A percentile compares a stretch with the other conserved stretches of the same genome.
Conservation (phyloP, 345 rosid species). For the Rhodomyrtus tomentosa region DNA sequence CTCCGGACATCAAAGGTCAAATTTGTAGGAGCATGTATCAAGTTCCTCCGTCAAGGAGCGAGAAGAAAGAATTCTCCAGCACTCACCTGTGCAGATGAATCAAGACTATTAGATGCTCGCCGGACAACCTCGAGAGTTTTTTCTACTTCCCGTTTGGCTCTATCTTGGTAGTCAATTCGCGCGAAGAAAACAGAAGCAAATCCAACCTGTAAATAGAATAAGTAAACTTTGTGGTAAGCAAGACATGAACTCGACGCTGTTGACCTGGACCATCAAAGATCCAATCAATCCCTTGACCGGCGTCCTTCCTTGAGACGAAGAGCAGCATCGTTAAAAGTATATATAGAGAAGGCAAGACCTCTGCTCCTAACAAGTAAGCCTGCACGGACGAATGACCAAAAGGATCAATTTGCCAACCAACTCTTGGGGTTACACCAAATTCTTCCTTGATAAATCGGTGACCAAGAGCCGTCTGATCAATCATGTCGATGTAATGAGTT, state of each 20-base stretch:
- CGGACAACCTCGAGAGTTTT: constrained; percentile 93
- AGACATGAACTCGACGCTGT: not conserved
- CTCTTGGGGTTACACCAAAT: constrained; percentile 79
- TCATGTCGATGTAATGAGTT: constrained; percentile 92
- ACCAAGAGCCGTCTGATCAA: constrained; percentile 94
- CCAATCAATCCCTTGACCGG: not conserved
- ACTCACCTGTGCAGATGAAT: constrained; percentile 71
- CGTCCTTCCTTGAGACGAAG: not conserved
- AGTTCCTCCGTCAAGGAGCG: not conserved
- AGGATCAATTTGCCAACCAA: constrained; percentile 98
- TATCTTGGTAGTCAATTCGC: constrained; percentile 94
- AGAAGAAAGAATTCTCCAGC: not conserved
- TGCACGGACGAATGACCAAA: constrained; percentile 98
- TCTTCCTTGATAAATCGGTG: constrained; percentile 64
- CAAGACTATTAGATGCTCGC: constrained; percentile 77
- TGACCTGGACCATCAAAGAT: not conserved
- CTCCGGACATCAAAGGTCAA: not conserved
- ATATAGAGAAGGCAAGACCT: constrained; percentile 20
- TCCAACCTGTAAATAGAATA: constrained; percentile 46
- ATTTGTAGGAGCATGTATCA: not conserved
- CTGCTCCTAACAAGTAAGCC: constrained; percentile 91
- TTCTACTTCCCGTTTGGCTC: constrained; percentile 59
- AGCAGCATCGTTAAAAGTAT: not conserved
- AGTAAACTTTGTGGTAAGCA: not conserved
- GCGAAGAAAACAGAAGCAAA: constrained; percentile 82